phyloP scores from a whole-genome alignment of 2,329 filamentous ascomycete genomes.

The Amphichorda felina region DNA sequence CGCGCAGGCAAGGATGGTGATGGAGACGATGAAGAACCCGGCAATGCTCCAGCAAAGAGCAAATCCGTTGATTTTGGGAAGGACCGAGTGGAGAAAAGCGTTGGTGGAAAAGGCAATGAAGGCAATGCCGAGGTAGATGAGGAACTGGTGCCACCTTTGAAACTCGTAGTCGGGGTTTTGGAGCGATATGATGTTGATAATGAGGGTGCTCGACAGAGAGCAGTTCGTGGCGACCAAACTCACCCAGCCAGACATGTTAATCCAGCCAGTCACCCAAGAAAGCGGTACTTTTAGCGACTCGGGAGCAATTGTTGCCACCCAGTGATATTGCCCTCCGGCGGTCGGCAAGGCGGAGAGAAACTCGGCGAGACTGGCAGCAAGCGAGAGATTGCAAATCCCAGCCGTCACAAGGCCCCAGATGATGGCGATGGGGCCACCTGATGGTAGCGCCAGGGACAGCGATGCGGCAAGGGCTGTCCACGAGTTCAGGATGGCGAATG shows the following conservation, averaged over 20 bases:
- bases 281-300: constrained; percentile 15
- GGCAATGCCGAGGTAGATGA: constrained; percentile 58
- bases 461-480: constrained; percentile 37
- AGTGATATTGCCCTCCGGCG: constrained; percentile 33
- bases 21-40: constrained; percentile 28
- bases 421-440: constrained; percentile 58
- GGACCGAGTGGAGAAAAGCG: constrained; percentile 39
- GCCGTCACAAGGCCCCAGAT: constrained; percentile 57
- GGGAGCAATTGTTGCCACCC: constrained; percentile 25
- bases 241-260: constrained; percentile 32
- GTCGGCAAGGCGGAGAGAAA: constrained; percentile 32
- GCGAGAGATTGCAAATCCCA: constrained; percentile 32
- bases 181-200: constrained; percentile 24
- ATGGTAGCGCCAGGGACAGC: constrained; percentile 43
- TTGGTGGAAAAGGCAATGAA: constrained; percentile 51
- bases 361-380: constrained; percentile 28
- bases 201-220: constrained; percentile 17
- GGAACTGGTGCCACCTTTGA: constrained; percentile 57
- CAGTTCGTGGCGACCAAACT: constrained; percentile 28
- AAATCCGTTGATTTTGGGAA: constrained; percentile 11
- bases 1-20: constrained; percentile 26
- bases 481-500: constrained; percentile 36
- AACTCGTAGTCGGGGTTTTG: constrained; percentile 44
- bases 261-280: constrained; percentile 19
- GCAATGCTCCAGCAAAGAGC: constrained; percentile 28